Conservation (phyloP, 2,329 filamentous ascomycete species). For the Coniochaeta prunicola region DNA sequence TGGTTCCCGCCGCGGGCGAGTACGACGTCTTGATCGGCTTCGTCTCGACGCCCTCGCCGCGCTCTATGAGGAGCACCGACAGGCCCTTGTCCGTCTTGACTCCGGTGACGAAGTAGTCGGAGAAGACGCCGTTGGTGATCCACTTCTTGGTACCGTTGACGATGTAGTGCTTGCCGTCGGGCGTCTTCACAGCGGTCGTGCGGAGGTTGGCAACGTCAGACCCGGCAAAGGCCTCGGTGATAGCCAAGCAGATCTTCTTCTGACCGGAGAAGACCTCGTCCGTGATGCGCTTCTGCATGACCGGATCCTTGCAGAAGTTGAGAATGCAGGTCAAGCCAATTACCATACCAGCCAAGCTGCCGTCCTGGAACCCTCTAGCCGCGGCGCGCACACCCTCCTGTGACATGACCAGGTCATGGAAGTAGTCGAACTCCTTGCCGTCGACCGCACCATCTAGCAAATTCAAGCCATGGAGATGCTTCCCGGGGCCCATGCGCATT, state of each 20-base stretch:
- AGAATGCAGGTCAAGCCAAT: conserved; percentile 75
- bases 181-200: conserved; percentile 70
- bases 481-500: conserved; percentile 77
- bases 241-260: conserved; percentile 85
- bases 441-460: conserved; percentile 64
- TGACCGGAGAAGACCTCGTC: conserved; percentile 68
- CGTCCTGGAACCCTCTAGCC: conserved; percentile 76
- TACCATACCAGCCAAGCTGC: conserved; percentile 80
- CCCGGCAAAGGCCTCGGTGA: conserved; percentile 84
- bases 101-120: conserved; percentile 76
- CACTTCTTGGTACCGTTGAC: conserved; percentile 75
- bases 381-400: conserved; percentile 69
- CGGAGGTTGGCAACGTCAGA: conserved; percentile 73
- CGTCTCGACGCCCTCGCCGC: conserved; percentile 68
- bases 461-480: conserved; percentile 66
- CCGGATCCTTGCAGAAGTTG: conserved; percentile 65
- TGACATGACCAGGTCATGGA: conserved; percentile 70
- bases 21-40: conserved; percentile 76
- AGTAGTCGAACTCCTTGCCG: conserved; percentile 79
- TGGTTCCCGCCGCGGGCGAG: conserved; percentile 69
- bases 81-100: conserved; percentile 75
- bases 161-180: conserved; percentile 66
- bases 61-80: conserved; percentile 67
- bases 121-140: conserved; percentile 77
- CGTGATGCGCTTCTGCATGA: conserved; percentile 58